Conservation (phyloP, 2,329 filamentous ascomycete genomes). For the Cordyceps cicadae region DNA sequence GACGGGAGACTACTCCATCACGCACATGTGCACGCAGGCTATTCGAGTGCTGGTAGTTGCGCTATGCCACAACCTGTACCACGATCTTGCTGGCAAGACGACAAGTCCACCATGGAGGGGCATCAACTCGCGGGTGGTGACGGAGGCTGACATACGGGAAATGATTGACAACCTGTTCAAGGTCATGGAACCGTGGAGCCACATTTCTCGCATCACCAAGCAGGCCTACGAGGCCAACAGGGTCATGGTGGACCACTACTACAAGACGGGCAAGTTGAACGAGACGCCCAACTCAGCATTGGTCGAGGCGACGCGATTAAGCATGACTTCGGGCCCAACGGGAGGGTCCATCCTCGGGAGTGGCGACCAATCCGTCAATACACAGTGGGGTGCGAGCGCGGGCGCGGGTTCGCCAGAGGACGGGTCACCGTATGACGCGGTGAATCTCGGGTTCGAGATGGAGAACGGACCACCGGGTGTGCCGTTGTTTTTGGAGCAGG, state of each 20-base stretch:
- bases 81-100: conserved; percentile 26
- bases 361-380: neutral
- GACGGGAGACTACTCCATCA: conserved; percentile 24
- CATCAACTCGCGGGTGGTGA: conserved; percentile 18
- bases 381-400: conserved; percentile 4
- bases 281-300: neutral
- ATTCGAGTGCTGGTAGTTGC: conserved; percentile 28
- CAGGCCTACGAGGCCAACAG: conserved; percentile 24
- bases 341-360: conserved; percentile 2
- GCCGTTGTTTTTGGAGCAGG: conserved; percentile 8
- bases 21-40: conserved; percentile 24
- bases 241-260: conserved; percentile 24
- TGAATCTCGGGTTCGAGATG: conserved; percentile 8
- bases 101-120: conserved; percentile 30
- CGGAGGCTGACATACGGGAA: conserved; percentile 24
- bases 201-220: conserved; percentile 21
- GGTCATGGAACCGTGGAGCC: conserved; percentile 26
- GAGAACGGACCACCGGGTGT: conserved; percentile 6
- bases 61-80: conserved; percentile 27
- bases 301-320: conserved; percentile 1
- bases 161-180: conserved; percentile 27
- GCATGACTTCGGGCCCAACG: neutral
- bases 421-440: neutral
- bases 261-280: conserved; percentile 21
- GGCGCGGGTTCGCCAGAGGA: neutral